A percentile compares a stretch with the other conserved stretches of the same genome.
Conservation (phyloP, 768 basidiomycete species). For the Suillus spraguei region DNA sequence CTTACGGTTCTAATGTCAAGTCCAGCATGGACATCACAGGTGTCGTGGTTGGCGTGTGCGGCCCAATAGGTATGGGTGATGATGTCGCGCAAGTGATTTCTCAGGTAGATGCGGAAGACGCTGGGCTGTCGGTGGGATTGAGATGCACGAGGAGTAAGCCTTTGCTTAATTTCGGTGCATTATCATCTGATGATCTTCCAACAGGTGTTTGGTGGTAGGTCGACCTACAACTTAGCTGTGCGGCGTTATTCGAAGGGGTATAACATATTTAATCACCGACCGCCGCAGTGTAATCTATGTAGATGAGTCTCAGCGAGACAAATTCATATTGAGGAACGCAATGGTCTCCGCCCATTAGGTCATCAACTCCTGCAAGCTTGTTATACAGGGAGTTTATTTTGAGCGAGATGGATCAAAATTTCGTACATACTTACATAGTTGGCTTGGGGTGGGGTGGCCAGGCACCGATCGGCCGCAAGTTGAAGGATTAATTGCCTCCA, state of each 20-base stretch:
- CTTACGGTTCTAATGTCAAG: slow-evolving; percentile 31
- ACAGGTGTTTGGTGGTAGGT: slow-evolving; percentile 14
- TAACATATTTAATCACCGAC: slow-evolving; percentile 1
- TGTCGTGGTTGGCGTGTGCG: slow-evolving; percentile 65
- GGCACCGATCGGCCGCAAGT: too few species aligned
- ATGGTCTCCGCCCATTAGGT: neutral
- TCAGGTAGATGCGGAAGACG: slow-evolving; percentile 47
- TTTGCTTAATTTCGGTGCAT: neutral
- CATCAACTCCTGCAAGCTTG: neutral
- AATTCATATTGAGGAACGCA: neutral
- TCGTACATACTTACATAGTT: neutral
- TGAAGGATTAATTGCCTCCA: too few species aligned
- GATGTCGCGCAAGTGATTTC: slow-evolving; percentile 53
- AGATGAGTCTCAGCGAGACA: slow-evolving; percentile 2
- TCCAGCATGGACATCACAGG: slow-evolving; percentile 44
- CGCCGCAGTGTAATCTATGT: neutral
- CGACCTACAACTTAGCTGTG: neutral
- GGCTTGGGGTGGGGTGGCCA: too few species aligned
- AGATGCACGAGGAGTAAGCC: slow-evolving; percentile 46
- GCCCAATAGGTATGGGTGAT: slow-evolving; percentile 53
- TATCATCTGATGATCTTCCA: neutral
- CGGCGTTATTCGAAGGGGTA: neutral
- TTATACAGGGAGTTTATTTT: neutral
- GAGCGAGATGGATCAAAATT: neutral
- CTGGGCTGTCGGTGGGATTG: slow-evolving; percentile 61